Evolutionary conservation across 768 basidiomycete genomes (phyloP), one percentile per base, ranked within the genome.

Genomic region (Amylocystis lapponica): DNA sequence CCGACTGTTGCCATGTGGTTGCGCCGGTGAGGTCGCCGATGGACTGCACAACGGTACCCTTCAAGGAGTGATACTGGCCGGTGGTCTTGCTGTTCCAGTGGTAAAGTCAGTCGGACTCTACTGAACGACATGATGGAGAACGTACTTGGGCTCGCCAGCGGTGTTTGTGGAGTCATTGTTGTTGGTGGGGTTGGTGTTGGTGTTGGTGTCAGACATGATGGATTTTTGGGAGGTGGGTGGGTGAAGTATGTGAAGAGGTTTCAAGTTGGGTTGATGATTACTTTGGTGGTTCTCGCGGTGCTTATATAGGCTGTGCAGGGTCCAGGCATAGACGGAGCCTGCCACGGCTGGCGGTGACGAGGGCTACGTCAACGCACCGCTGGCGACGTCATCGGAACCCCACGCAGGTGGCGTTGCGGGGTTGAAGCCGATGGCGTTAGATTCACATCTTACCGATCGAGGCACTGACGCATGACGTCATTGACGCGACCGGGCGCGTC

Each of bases 11-110:
- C 77, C 71, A 77, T 3, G 61, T 38, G 46, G 59, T 49, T 1
- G 60, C 52, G 19, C 77, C 75, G 17, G 64, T 65, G 47, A 65
- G 5, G 38, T 75, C 65, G 34, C 75, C 76, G 38, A 68, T 50
- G 55, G 50, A 49, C 54, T 67, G 65, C 47, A 65, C 59, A 41
- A 57, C 34, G 38, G 54, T 60, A 38, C 67, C 67, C 52, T 68
- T 67, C 16, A 58, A 29, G 14, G 67, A 68, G 60, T 68, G 67
- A 54, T 45, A 62, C 43, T 67, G 61, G 40, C 67, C 67, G 34
- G 64, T 60, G 50, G 58, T 50, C 57, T 67, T 63, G 49, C 65
- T 67, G 39, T n/a, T 27, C 13, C 11, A 22, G 5, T 8, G 12
- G 17, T 22, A 34, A 23, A 10, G 27, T 39, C 25, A 41, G 42